These are phyloP conservation scores for Pyrus pyrifolia DNA, from an alignment of 306 rosid species.

Conservation along the genomic window DNA sequence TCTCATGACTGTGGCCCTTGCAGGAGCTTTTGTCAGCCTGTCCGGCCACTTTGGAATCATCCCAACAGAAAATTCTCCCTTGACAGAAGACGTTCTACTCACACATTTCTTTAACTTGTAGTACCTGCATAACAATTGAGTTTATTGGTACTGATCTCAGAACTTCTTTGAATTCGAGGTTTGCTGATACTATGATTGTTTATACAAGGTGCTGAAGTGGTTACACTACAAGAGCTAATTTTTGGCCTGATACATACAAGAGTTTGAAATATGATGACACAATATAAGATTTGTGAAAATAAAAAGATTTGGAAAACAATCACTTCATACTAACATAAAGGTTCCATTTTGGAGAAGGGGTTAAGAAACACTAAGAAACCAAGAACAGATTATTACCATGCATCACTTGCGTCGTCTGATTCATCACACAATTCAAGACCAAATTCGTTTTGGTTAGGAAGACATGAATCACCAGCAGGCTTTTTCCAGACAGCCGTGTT, in stretches of 20 bases:
- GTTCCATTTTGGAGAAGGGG: background rate
- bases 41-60: conserved; percentile 83
- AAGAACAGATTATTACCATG: conserved; percentile 56
- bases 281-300: background rate
- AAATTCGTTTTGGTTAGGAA: conserved; percentile 84
- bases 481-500: conserved; percentile 95
- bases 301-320: background rate
- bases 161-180: conserved; percentile 9
- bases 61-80: conserved; percentile 73
- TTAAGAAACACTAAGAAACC: background rate
- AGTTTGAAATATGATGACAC: background rate
- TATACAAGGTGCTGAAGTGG: background rate
- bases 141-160: conserved; percentile 11
- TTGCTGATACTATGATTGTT: background rate
- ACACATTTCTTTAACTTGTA: conserved; percentile 73
- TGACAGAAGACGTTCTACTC: conserved; percentile 49
- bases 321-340: background rate
- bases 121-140: conserved; percentile 56
- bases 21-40: conserved; percentile 59
- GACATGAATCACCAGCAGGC: conserved; percentile 60
- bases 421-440: conserved; percentile 71
- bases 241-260: background rate
- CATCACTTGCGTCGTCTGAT: conserved; percentile 65
- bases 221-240: background rate
- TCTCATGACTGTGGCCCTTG: conserved; percentile 61